A percentile compares a stretch with the other conserved stretches of the same genome.
Evolutionary conservation across 1,139 yeast genomes (phyloP).

Genomic region (Pichia sp.): DNA sequence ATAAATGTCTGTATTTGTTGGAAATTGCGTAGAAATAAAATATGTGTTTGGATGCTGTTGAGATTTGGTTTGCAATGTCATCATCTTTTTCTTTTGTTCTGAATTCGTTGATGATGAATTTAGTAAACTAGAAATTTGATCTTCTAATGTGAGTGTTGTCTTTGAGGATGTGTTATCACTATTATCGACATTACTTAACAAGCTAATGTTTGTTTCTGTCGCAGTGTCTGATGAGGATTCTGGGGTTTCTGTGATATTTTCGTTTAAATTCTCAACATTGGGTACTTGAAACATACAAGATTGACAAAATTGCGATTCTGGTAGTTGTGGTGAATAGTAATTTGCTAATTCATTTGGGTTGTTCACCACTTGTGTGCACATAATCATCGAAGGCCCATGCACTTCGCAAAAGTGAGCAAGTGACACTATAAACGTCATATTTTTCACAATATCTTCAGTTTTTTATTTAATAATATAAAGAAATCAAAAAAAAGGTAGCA

Average conservation of each 20-base stretch:
- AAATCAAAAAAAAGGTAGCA: no score
- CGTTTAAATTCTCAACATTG: neutral
- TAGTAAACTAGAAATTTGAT: constrained; percentile 10
- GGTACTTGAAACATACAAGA: constrained; percentile 44
- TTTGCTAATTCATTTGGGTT: constrained; percentile 26
- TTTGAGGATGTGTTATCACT: neutral
- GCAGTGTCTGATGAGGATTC: no score
- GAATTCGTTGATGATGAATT: constrained; percentile 1
- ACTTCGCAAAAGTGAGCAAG: constrained; percentile 80
- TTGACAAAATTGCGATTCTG: constrained; percentile 45
- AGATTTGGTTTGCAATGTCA: constrained; percentile 16
- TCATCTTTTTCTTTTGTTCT: constrained; percentile 7
- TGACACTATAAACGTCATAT: constrained; percentile 40
- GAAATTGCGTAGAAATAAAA: constrained; percentile 56
- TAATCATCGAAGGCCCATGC: constrained; percentile 75
- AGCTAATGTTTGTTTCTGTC: neutral
- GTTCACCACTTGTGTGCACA: constrained; percentile 57
- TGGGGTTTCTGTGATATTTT: neutral
- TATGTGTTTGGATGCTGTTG: constrained; percentile 6
- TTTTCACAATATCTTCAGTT: neutral
- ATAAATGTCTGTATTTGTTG: constrained; percentile 47
- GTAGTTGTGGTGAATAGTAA: constrained; percentile 29
- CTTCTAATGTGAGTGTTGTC: constrained; percentile 11
- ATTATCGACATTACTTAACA: neutral
- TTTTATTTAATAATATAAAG: no score